These are phyloP conservation scores for Phytophthora vignae DNA, from an alignment of 352 stramenopile genomes.

Conservation along the genomic window DNA sequence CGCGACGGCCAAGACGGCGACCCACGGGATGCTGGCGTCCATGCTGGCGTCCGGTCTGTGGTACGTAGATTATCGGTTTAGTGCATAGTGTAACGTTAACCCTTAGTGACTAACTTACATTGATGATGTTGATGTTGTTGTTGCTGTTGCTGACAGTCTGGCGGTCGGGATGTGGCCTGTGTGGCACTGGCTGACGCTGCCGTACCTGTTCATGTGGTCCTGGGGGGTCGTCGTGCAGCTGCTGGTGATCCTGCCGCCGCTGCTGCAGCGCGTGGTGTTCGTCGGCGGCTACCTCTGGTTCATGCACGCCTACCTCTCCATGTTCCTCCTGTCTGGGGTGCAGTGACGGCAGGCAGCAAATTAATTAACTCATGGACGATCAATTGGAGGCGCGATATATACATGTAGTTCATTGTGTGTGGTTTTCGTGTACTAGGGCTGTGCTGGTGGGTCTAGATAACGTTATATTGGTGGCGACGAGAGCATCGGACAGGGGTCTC, in stretches of 20 bases:
- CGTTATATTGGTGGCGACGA: not conserved
- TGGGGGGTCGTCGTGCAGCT: conserved; percentile 82
- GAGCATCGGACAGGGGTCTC: conserved; percentile 42
- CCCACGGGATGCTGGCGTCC: conserved; percentile 69
- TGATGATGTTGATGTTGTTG: not conserved
- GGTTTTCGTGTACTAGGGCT: too few relatives aligned
- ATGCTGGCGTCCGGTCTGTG: conserved; percentile 65
- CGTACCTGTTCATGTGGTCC: conserved; percentile 87
- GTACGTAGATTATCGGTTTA: conserved; percentile 32
- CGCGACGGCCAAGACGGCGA: conserved; percentile 66
- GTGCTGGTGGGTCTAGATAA: not conserved
- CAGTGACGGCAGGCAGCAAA: conserved; percentile 2
- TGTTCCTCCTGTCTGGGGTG: conserved; percentile 16
- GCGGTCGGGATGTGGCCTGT: conserved; percentile 79
- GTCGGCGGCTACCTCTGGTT: conserved; percentile 71
- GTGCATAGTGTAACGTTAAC: not conserved
- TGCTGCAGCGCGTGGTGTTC: conserved; percentile 74
- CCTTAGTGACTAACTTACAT: too few relatives aligned
- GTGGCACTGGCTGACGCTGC: conserved; percentile 77
- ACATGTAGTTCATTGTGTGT: too few relatives aligned
- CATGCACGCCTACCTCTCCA: conserved; percentile 76
- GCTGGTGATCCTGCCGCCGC: conserved; percentile 64
- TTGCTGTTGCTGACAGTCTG: conserved; percentile 48
- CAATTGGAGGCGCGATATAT: too few relatives aligned
- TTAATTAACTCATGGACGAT: not conserved